Evolutionary conservation across 2,329 filamentous ascomycete species (phyloP).

Genomic region (Cytospora piceicola): DNA sequence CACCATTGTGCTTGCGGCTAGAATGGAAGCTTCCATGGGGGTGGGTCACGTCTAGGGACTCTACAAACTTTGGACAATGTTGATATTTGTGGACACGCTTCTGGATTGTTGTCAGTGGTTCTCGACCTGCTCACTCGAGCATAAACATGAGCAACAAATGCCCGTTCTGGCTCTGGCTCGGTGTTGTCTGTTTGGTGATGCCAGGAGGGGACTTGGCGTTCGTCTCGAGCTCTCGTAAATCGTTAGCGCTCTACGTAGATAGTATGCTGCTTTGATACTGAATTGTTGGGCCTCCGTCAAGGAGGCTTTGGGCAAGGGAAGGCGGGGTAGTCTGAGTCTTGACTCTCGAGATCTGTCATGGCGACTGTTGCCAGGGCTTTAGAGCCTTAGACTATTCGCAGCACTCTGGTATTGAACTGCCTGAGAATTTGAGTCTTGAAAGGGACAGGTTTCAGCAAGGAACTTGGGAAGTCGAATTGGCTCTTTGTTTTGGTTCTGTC

Average conservation of each 20-base stretch:
- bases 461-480: not conserved
- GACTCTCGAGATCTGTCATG: slow-evolving; percentile 8
- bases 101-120: not conserved
- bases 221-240: slow-evolving; percentile 26
- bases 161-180: slow-evolving; percentile 13
- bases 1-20: not conserved
- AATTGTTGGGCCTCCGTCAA: slow-evolving; percentile 17
- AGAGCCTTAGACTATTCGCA: not conserved
- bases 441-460: not conserved
- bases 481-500: not conserved
- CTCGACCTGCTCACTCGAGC: not conserved
- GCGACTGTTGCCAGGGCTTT: slow-evolving; percentile 5
- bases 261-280: slow-evolving; percentile 24
- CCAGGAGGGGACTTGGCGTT: slow-evolving; percentile 7
- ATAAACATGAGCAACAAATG: slow-evolving; percentile 13
- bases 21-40: not conserved
- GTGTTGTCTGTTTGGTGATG: slow-evolving; percentile 8
- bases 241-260: slow-evolving; percentile 30
- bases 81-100: slow-evolving; percentile 6
- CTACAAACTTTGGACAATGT: slow-evolving; percentile 6
- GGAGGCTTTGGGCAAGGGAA: slow-evolving; percentile 17
- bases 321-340: slow-evolving; percentile 14
- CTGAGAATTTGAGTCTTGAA: not conserved
- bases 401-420: slow-evolving; percentile 9
- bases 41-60: slow-evolving; percentile 5